Evolutionary conservation across 148 eudicot genomes (phyloP), one percentile per base, ranked within the genome.

Genomic region (Arbutus unedo): DNA sequence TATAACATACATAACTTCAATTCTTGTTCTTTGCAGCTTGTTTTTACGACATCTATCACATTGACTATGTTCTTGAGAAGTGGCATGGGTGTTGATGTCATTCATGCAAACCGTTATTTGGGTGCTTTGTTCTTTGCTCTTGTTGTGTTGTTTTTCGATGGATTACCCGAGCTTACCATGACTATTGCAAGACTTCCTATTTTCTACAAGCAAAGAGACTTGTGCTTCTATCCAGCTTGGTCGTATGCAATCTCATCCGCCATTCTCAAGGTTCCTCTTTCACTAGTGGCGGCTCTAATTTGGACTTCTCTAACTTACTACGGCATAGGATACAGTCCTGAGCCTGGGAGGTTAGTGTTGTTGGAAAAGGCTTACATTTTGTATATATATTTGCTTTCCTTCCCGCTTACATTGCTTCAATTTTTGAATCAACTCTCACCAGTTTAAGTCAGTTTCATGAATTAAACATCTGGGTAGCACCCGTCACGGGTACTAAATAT

Each of bases 221-320:
- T 95, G 87, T 85, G 79, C 83, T 91, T 94, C 53, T 95, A 90
- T 60, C 98, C 98, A 9, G 91, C 97, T 49, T 95, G 98, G 98
- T 95, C 98, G 8, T 94, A 91, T 82, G 96, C 98, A 56, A 91
- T 95, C 66, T 95, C 98, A 21, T 88, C 96, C 21, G 79, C 88
- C 79, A 86, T 93, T 81, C 84, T 92, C 59, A 95, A 95, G 88
- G 77, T 95, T 77, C 98, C 98, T 49, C 76, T 91, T 79, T 92
- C 98, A 3, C 47, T 95, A 16, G 19, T 94, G 60, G 91, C 78
- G 78, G 85, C 96, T 80, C 19, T 88, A 49, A 51, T 94, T 9
- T 94, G 98, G 95, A 93, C 93, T 47, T 88, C 85, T 57, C 80
- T 96, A 5, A 92, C 98, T 41, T 94, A 96, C 74, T 96, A 91